Evolutionary conservation across 208 protist genomes (phyloP), one percentile per base, ranked within the genome.

Genomic region (Baffinella frigidus): DNA sequence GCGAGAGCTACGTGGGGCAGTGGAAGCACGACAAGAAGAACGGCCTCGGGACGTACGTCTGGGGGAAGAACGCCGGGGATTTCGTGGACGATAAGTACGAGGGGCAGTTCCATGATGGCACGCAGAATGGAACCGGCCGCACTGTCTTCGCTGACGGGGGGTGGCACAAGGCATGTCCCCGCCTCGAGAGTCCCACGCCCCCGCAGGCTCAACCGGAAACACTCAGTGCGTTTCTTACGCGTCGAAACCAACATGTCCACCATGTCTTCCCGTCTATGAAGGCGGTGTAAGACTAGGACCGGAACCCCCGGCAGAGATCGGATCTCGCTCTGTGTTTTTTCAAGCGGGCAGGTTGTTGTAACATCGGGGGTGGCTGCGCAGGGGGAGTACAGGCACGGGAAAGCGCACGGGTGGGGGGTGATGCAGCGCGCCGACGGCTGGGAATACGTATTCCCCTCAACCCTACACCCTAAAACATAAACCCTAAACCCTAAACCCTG

Each of bases 101-200:
- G 61, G 77, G 77, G 1, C 17, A 61, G 27, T 87, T 87, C 50
- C 45, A 56, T 27, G 10, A 87, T n/a, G 77, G 77, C 27, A 11
- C 33, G 41, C 14, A 10, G 20, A 35, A 87, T 61, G 77, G 77
- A 20, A 39, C 45, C 38, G 77, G 77, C 3, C 43, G 77, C 27
- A 87, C 77, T 3, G 33, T 41, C n/a, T 87, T 87, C 77, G 61
- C 45, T 87, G 77, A 87, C 35, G 77, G 77, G 0, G 43, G 48
- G 5, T 68, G 50, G 77, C 77, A 87, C 77, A 56, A 87, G 77
- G 77, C 24, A n/a, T n/a, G n/a, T n/a, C n/a, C n/a, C n/a, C n/a
- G n/a, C n/a, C 51, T 62, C 51, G n/a, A n/a, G 24, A 64, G 56
- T 24, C 24, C 56, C 20, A 3, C 17, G 48, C 11, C 7, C 48